Evolutionary conservation across 202 grass and related monocot species (phyloP).

Genomic region (Saccharum hybrid): DNA sequence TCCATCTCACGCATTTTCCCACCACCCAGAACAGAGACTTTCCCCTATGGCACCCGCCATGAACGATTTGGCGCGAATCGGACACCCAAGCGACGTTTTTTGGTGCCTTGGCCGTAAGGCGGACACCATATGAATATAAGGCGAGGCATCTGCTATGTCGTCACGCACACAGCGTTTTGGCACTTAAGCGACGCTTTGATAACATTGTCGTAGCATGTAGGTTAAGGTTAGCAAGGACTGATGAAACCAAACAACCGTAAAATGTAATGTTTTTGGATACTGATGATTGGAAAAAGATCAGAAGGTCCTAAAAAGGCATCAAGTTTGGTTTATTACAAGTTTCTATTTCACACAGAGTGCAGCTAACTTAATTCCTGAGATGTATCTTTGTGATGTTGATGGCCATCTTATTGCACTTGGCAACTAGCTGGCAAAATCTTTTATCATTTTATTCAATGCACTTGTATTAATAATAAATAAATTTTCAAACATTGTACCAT

Average conservation of each 20-base stretch:
- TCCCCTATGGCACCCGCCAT: too few species aligned
- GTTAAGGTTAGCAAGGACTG: background rate
- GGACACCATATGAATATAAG: too few species aligned
- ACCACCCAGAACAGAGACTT: too few species aligned
- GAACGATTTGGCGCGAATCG: too few species aligned
- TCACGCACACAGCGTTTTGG: too few species aligned
- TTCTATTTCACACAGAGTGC: background rate
- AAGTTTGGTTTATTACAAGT: background rate
- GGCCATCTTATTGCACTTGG: background rate
- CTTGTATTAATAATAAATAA: background rate
- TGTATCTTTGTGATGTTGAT: background rate
- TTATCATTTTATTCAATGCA: conserved; percentile 1
- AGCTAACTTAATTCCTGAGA: background rate
- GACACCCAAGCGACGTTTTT: too few species aligned
- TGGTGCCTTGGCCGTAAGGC: too few species aligned
- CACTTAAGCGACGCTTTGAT: too few species aligned
- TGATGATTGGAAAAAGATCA: conserved; percentile 7
- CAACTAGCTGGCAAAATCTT: conserved; percentile 1
- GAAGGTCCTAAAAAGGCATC: background rate
- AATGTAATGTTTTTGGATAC: background rate
- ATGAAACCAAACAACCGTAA: background rate
- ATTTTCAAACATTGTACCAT: conserved; percentile 3
- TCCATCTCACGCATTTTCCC: too few species aligned
- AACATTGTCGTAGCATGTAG: background rate
- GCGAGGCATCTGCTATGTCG: too few species aligned